These are phyloP conservation scores for Cercis canadensis DNA, from an alignment of 306 rosid genomes.

Conservation along the genomic window DNA sequence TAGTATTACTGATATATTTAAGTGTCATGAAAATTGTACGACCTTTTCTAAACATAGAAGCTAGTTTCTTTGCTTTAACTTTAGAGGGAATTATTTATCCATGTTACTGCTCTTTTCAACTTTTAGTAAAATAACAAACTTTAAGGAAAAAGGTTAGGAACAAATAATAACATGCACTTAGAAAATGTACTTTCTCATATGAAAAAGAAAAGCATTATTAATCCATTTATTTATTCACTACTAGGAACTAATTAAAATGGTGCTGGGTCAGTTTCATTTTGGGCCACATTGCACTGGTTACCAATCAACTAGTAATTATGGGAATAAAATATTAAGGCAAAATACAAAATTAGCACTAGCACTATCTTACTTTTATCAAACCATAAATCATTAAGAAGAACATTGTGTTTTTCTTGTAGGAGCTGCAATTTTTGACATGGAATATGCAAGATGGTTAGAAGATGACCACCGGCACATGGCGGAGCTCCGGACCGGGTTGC, in stretches of 20 bases:
- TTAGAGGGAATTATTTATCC: constrained; percentile 38
- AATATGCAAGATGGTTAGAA: constrained; percentile 89
- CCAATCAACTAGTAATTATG: constrained; percentile 9
- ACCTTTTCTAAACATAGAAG: constrained; percentile 46
- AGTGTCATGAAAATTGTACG: constrained; percentile 21
- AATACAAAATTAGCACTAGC: constrained; percentile 11
- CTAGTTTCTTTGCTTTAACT: constrained; percentile 33
- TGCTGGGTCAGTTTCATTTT: constrained; percentile 24
- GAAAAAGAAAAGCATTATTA: constrained; percentile 22
- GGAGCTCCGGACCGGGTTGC: constrained; percentile 70
- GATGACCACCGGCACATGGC: constrained; percentile 79
- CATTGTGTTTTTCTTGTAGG: constrained; percentile 41
- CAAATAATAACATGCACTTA: constrained; percentile 2
- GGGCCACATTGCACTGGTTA: constrained; percentile 32
- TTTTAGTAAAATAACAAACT: constrained; percentile 12
- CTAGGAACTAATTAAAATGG: constrained; percentile 25
- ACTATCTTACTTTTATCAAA: neutral
- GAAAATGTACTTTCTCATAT: constrained; percentile 17
- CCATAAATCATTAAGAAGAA: too few relatives aligned
- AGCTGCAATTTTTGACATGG: constrained; percentile 95
- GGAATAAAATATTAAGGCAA: neutral
- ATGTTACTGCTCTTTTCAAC: constrained; percentile 30
- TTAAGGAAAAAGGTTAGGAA: constrained; percentile 4
- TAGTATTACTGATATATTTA: constrained; percentile 19
- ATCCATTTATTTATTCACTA: constrained; percentile 5